Conservation (phyloP, 306 rosid genomes). For the Lathyrus aphaca region DNA sequence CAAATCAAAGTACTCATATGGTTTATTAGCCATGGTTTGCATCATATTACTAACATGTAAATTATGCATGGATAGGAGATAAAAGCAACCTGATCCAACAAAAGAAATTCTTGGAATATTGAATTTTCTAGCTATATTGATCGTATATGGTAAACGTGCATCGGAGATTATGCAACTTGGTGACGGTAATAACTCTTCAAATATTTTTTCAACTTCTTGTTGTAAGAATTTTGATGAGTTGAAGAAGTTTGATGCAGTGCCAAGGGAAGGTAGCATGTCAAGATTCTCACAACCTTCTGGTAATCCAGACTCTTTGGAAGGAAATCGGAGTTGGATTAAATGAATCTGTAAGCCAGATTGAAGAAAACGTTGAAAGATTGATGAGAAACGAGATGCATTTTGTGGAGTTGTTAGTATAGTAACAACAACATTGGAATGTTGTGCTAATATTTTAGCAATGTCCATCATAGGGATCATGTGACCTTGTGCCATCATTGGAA, state of each 20-base stretch:
- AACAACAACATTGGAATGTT: conserved; percentile 47
- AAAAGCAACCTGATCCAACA: conserved; percentile 42
- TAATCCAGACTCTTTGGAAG: conserved; percentile 57
- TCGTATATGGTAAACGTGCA: conserved; percentile 57
- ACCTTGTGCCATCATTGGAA: conserved; percentile 87
- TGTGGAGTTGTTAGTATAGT: conserved; percentile 69
- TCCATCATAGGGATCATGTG: conserved; percentile 91
- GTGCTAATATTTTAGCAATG: conserved; percentile 60
- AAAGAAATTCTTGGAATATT: conserved; percentile 62
- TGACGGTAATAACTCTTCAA: conserved; percentile 42
- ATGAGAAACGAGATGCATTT: conserved; percentile 63
- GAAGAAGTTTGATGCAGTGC: conserved; percentile 21
- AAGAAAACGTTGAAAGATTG: conserved; percentile 44
- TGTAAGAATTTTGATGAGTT: conserved; percentile 37
- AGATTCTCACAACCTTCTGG: conserved; percentile 73
- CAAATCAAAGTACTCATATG: conserved; percentile 42
- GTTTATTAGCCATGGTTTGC: conserved; percentile 16
- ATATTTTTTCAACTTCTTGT: conserved; percentile 41
- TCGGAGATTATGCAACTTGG: conserved; percentile 66
- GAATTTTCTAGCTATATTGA: conserved; percentile 43
- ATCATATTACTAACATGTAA: neutral
- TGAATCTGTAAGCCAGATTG: conserved; percentile 42
- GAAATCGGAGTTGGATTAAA: conserved; percentile 57
- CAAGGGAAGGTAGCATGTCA: conserved; percentile 56
- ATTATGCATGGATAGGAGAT: conserved; percentile 4